Conservation (phyloP, 106 monocot genomes). For the Allium fistulosum region DNA sequence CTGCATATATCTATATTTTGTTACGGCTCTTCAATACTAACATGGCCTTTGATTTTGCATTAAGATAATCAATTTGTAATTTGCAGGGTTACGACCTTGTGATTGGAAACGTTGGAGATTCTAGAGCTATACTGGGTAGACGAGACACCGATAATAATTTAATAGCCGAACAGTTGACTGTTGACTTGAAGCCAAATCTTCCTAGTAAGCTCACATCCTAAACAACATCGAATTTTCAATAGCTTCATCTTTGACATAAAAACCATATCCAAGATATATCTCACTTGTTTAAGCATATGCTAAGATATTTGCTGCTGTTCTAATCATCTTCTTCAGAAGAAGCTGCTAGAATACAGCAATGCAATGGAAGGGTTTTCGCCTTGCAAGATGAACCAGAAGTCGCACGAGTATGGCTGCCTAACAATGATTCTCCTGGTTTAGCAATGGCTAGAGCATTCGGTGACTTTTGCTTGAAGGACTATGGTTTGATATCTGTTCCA, state of each 20-base stretch:
- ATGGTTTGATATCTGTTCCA: constrained; percentile 38
- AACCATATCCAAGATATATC: too few relatives aligned
- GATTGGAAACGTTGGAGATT: constrained; percentile 76
- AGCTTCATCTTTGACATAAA: too few relatives aligned
- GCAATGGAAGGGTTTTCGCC: constrained; percentile 35
- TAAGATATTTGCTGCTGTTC: too few relatives aligned
- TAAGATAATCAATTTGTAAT: constrained; percentile 7
- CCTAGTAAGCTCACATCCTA: constrained; percentile 35
- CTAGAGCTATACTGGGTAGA: constrained; percentile 59
- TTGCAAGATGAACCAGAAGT: constrained; percentile 42
- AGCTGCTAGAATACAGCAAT: constrained; percentile 38
- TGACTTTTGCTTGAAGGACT: constrained; percentile 38
- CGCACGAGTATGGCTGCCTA: constrained; percentile 35
- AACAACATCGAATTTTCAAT: too few relatives aligned
- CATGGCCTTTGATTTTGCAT: too few relatives aligned
- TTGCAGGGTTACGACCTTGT: constrained; percentile 73
- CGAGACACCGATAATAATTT: constrained; percentile 38
- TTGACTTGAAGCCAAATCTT: constrained; percentile 76
- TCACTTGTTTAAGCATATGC: too few relatives aligned
- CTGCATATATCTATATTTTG: too few relatives aligned
- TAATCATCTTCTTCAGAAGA: constrained; percentile 12
- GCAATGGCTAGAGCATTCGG: constrained; percentile 54
- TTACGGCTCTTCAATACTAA: too few relatives aligned
- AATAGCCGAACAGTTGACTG: constrained; percentile 55
- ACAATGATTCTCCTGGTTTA: constrained; percentile 31